Base-by-base conservation (phyloP, 345 rosid species). In the Odontarrhena argentea region DNA sequence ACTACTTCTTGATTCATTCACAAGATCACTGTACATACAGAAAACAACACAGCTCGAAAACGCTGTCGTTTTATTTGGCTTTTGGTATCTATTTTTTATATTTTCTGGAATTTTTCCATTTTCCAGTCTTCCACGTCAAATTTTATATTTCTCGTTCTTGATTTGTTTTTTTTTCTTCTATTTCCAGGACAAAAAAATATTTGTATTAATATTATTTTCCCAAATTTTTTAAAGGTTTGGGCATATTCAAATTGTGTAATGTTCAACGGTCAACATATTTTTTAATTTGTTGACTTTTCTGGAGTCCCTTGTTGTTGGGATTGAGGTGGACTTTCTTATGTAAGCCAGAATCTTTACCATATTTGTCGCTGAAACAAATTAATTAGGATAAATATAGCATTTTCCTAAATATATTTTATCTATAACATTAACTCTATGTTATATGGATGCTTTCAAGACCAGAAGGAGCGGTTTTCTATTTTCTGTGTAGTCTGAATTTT, bases 101-200 rank as follows among this genome's bases (percentile, higher is more conserved):
- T 50, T 55, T 13, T 71, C 76, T 71, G 70, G 76, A 56, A 71
- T 47, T 63, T 71, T 65, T 49, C 55, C 40, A 0, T 46, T 64
- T 48, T 69, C 64, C 69, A 71, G 64, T 63, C 18, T 55, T 55
- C 65, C 65, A 64, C 65, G 60, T 64, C 60, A 30, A 22, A 3
- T 18, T 71, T 18, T 38, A 62, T 47, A 32, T 38, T 15, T 25
- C 6, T 63, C 59, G 56, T 48, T 40, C 59, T 63, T 38, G 26
- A 55, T 55, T 64, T 63, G 57, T 50, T 50, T 38, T 44, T 57
- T 28, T 28, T 22, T 63, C 25, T 2, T 0, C 11, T n/a, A 5
- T 42, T n/a, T 47, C 28, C 9, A 32, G 1, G n/a, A 55, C 32
- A 22, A 9, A 30, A 18, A 3, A 12, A 28, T 6, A 8, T 36